Base-by-base conservation (phyloP, 2,329 filamentous ascomycete species). In the Botrytis deweyae region DNA sequence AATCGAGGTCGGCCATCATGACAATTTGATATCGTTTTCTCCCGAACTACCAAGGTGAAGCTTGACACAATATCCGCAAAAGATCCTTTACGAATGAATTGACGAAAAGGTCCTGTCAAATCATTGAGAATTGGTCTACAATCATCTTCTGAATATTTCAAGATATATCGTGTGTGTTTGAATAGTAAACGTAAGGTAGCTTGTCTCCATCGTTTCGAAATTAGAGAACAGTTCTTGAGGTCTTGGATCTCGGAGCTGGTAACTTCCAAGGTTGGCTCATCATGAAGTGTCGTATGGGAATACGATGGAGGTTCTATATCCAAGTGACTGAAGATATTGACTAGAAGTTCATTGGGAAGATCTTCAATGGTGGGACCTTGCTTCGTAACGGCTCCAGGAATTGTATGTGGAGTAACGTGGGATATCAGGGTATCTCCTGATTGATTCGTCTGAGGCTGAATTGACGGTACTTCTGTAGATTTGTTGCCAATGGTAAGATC, bases 341-440 rank as follows among this genome's bases (percentile, higher is more conserved):
- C 80, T 36, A 91, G 81, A 64, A 92, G 82, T 82, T 93, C 91
- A 75, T 87, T 88, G 3, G 90, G 91, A 33, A 92, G 84, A 63
- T 64, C 67, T 64, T 77, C 68, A 58, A 81, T 73, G 14, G 69
- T 69, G 40, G 72, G 46, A 46, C 67, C 42, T 6, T 59, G 22
- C 29, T 64, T 62, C 36, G 33, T 29, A 33, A 40, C 33, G 25
- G 36, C 33, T 49, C 44, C 33, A 33, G 70, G 44, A 33, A n/a
- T 52, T 16, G 58, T 33, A 58, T 58, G 49, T 46, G 55, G 52
- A 74, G 49, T 40, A 49, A 33, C 44, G 46, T 65, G 22, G 18
- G 49, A 69, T 69, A 20, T 44, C 12, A 49, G n/a, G 52, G 49
- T 18, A 44, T 69, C 14, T 33, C 29, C 66, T 38, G 33, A 42